A percentile compares a stretch with the other conserved stretches of the same genome.
phyloP scores from a whole-genome alignment of 495 filamentous ascomycete species.

The Penicillium robsamsonii region DNA sequence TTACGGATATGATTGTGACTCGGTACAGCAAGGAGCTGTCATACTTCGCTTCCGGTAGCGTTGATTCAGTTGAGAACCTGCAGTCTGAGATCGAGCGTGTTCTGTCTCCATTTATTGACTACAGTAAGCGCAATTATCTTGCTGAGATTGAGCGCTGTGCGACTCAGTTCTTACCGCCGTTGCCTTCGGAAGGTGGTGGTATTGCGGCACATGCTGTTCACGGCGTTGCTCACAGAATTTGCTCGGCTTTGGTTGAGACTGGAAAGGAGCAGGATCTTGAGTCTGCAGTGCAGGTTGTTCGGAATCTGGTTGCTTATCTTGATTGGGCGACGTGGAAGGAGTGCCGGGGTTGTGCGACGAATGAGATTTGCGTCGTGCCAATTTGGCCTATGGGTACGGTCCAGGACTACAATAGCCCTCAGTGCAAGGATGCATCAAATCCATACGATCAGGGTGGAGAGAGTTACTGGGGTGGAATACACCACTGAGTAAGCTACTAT shows the following conservation, averaged over 20 bases:
- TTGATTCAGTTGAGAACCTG: slow-evolving; percentile 33
- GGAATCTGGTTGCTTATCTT: slow-evolving; percentile 48
- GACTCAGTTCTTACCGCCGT: slow-evolving; percentile 43
- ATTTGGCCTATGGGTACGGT: slow-evolving; percentile 62
- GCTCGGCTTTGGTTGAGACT: slow-evolving; percentile 46
- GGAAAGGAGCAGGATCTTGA: slow-evolving; percentile 27
- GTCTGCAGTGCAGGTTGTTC: slow-evolving; percentile 29
- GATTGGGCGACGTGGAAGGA: slow-evolving; percentile 63
- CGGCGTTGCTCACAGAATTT: slow-evolving; percentile 48
- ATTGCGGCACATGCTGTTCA: slow-evolving; percentile 43
- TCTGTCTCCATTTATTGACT: slow-evolving; percentile 52
- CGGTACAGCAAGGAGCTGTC: slow-evolving; percentile 55
- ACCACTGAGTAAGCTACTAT: slow-evolving; percentile 6
- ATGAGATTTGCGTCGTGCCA: slow-evolving; percentile 64
- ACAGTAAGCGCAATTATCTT: slow-evolving; percentile 33
- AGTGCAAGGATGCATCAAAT: slow-evolving; percentile 39
- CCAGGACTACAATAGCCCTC: slow-evolving; percentile 52
- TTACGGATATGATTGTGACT: slow-evolving; percentile 59
- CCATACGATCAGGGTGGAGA: slow-evolving; percentile 27
- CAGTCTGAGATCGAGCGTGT: slow-evolving; percentile 45
- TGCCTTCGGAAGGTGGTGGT: slow-evolving; percentile 6
- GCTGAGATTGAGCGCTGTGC: slow-evolving; percentile 49
- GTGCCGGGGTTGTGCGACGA: slow-evolving; percentile 51
- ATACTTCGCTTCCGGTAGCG: slow-evolving; percentile 42
- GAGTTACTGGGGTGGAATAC: slow-evolving; percentile 38